Evolutionary conservation across 768 basidiomycete species (phyloP), one percentile per base, ranked within the genome.

Genomic region (Rhodotorula toruloides): DNA sequence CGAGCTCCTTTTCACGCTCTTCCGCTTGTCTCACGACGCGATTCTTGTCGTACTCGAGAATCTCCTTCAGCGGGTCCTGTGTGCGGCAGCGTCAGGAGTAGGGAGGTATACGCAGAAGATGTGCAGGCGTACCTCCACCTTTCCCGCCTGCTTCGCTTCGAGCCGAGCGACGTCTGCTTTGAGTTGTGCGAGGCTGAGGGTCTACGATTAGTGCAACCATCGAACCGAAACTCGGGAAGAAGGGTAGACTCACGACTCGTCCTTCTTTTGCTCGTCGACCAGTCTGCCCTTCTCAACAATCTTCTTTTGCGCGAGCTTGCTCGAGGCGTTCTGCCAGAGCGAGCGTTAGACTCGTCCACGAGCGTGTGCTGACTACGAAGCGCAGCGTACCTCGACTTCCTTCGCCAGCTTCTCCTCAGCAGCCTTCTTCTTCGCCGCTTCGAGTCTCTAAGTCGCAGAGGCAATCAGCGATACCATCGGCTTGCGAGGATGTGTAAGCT

Each of bases 111-210:
- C 7, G 5, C 7, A 21, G 44, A 2, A 3, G 37, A 25, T 5
- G n/a, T 2, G 22, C 40, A 11, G 5, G 11, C 6, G 13, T 29
- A 27, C 17, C 3, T 27, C n/a, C 19, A 52, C 56, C 2, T 31
- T 2, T 7, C 44, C 57, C 9, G 14, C 37, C 2, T 17, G 22
- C 52, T 58, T 65, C 5, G 21, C n/a, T 27, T 65, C 63, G 27
- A 65, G 57, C 3, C 37, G 31, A 2, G 57, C 56, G 50, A 65
- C 63, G 29, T 65, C 63, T 6, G 43, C 50, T 14, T 58, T 57
- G 50, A 65, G 63, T 27, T 52, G 17, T 1, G 56, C 63, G 29
- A 65, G 63, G 5, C 63, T 65, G 36, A 11, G 22, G 7, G 6
- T 3, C 8, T 25, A 11, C 27, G 14, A 21, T 29, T 27, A 16